phyloP scores from a whole-genome alignment of 805 yeast species.

The Komagataella phaffii region DNA sequence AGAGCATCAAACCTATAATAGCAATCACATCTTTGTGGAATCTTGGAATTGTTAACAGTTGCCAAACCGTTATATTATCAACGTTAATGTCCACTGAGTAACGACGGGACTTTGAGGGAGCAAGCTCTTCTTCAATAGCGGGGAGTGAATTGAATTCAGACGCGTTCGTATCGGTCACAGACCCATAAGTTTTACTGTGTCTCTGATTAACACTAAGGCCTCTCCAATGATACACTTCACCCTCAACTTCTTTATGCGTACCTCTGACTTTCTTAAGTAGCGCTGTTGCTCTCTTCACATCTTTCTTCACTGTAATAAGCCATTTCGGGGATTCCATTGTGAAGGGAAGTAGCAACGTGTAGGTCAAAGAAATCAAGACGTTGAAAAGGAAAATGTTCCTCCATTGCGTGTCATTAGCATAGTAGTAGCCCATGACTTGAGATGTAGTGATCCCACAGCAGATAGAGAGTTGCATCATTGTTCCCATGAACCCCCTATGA shows the following conservation, averaged over 20 bases:
- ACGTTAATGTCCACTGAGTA: slow-evolving; percentile 17
- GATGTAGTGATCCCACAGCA: slow-evolving; percentile 23
- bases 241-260: slow-evolving; percentile 2
- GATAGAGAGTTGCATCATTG: slow-evolving; percentile 23
- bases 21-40: slow-evolving; percentile 12
- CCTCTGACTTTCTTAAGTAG: slow-evolving; percentile 11
- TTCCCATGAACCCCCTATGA: slow-evolving; percentile 27
- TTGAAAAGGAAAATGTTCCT: slow-evolving; percentile 19
- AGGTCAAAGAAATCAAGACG: slow-evolving; percentile 8
- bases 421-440: slow-evolving; percentile 19
- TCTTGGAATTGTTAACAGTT: slow-evolving; percentile 11
- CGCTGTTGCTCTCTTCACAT: slow-evolving; percentile 15
- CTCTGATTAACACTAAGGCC: not conserved
- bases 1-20: slow-evolving; percentile 20
- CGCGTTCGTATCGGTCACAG: not conserved
- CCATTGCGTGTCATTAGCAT: slow-evolving; percentile 25
- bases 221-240: slow-evolving; percentile 5
- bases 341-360: slow-evolving; percentile 19
- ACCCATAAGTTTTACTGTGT: not conserved
- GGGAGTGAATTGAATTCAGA: not conserved
- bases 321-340: slow-evolving; percentile 29
- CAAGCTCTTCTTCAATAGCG: slow-evolving; percentile 1
- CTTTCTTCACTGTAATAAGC: slow-evolving; percentile 20
- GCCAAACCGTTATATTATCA: slow-evolving; percentile 6
- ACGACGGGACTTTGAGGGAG: slow-evolving; percentile 10